phyloP scores from a whole-genome alignment of 2,329 filamentous ascomycete species.

The Dissoconium aciculare region DNA sequence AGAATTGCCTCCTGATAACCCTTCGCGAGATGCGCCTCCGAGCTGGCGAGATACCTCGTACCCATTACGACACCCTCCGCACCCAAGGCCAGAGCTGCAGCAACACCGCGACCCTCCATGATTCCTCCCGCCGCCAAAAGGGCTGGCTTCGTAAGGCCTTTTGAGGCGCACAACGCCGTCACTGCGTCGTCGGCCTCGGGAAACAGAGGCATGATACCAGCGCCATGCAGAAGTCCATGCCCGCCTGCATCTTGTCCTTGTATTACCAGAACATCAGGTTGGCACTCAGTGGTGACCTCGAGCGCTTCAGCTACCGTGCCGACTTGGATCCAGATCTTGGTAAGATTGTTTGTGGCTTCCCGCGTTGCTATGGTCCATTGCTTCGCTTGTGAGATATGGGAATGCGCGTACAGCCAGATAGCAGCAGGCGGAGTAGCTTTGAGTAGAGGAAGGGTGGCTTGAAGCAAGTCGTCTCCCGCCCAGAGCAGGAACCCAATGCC shows the following conservation, averaged over 20 bases:
- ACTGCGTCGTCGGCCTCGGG: constrained; percentile 42
- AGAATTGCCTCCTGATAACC: constrained; percentile 37
- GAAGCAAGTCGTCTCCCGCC: constrained; percentile 27
- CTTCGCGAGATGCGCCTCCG: constrained; percentile 32
- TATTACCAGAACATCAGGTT: constrained; percentile 43
- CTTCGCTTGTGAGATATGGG: constrained; percentile 25
- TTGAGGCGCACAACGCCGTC: constrained; percentile 10
- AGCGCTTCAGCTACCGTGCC: constrained; percentile 44
- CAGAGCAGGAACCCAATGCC: constrained; percentile 49
- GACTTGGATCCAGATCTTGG: constrained; percentile 44
- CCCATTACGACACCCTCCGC: constrained; percentile 43
- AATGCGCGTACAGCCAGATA: constrained; percentile 53
- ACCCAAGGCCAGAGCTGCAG: constrained; percentile 41
- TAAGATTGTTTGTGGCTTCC: constrained; percentile 23
- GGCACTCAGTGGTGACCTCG: constrained; percentile 33
- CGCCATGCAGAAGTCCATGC: constrained; percentile 42
- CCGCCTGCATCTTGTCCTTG: constrained; percentile 52
- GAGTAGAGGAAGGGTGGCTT: constrained; percentile 37
- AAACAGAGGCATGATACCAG: constrained; percentile 41
- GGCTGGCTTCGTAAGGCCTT: constrained; percentile 14
- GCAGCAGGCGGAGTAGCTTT: constrained; percentile 37
- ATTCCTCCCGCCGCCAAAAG: constrained; percentile 48
- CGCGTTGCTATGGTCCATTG: constrained; percentile 23
- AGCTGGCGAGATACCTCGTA: constrained; percentile 45
- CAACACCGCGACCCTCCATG: constrained; percentile 39